Percentiles rank a stretch among this genome's conserved stretches.
These are phyloP conservation scores for Cercophora samala DNA, from an alignment of 495 filamentous ascomycete species.

Conservation along the genomic window DNA sequence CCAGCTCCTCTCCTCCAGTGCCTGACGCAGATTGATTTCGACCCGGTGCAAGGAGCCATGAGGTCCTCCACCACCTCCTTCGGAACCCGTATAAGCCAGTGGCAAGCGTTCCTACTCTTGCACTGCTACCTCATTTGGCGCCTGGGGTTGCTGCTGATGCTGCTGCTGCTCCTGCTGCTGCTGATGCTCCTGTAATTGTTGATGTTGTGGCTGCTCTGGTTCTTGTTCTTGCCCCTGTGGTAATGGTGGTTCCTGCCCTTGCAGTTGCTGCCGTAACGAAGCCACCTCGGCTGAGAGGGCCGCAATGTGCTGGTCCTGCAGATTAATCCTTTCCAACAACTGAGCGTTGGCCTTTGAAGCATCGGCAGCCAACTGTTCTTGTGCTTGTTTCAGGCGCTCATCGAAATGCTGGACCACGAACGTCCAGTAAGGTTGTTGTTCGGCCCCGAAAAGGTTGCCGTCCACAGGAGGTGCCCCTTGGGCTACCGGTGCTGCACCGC, in stretches of 20 bases:
- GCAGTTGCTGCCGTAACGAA: conserved; percentile 22
- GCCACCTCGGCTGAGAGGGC: conserved; percentile 26
- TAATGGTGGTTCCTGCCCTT: conserved; percentile 3
- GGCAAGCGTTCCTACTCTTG: neutral
- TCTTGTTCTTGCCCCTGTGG: neutral
- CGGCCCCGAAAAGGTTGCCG: conserved; percentile 41
- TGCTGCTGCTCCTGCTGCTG: conserved; percentile 13
- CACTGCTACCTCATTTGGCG: neutral
- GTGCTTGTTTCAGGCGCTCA: conserved; percentile 42
- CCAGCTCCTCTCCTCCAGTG: neutral
- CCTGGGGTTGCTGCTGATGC: neutral
- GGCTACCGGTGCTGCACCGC: conserved; percentile 28
- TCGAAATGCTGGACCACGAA: conserved; percentile 53
- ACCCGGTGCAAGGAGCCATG: neutral
- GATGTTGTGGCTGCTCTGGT: neutral
- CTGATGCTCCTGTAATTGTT: neutral
- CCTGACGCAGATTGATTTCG: neutral
- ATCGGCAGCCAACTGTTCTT: conserved; percentile 30
- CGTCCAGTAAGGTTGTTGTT: conserved; percentile 45
- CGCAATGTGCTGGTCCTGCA: conserved; percentile 40
- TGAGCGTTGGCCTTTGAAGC: conserved; percentile 24
- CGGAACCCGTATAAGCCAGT: neutral
- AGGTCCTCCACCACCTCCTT: neutral
- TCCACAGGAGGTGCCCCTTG: conserved; percentile 34
- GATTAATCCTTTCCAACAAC: conserved; percentile 37